Evolutionary conservation across 495 filamentous ascomycete species (phyloP), one percentile per base, ranked within the genome.

Genomic region (Xylaria palmicola): DNA sequence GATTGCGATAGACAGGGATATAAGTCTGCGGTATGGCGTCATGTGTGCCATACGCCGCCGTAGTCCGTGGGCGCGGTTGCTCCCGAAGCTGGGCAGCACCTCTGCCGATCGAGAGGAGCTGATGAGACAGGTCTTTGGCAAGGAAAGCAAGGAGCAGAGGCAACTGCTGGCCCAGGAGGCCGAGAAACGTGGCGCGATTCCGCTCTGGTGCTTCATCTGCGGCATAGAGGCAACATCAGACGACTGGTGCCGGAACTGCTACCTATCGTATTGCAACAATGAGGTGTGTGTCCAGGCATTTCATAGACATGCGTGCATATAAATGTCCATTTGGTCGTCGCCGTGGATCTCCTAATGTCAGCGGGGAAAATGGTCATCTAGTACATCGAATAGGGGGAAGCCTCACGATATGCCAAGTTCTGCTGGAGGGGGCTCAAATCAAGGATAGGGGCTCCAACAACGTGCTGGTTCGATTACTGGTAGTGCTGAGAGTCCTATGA

Each of bases 311-410:
- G 53, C 53, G n/a, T 56, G 53, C 17, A 29, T 56, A 56, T 56
- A 44, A 15, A 44, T n/a, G 78, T 13, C 80, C 86, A 4, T 96
- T 90, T 81, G 84, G 81, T 27, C 86, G 92, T 57, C 86, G 91
- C 45, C 87, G 95, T 45, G 88, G 89, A 51, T 97, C 93, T n/a
- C 96, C 93, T 1, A 97, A 92, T 68, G 89, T 96, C 29, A 97
- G 93, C 70, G 93, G 92, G 30, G 91, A 90, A 58, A 97, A 92
- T 73, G 90, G 89, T 43, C 83, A 81, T 47, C 84, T 84, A 68
- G 82, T 81, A 55, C 71, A 80, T 55, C 74, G 78, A 19, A 65
- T 77, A 45, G 68, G 51, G 43, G 32, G n/a, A 75, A 73, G 64
- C 74, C 73, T n/a, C 74, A 74, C 30, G 82, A 83, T 34, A 74